A percentile compares a stretch with the other conserved stretches of the same genome.
Evolutionary conservation across 2,329 filamentous ascomycete species (phyloP).

Genomic region (Fusarium tanahbumbuense): DNA sequence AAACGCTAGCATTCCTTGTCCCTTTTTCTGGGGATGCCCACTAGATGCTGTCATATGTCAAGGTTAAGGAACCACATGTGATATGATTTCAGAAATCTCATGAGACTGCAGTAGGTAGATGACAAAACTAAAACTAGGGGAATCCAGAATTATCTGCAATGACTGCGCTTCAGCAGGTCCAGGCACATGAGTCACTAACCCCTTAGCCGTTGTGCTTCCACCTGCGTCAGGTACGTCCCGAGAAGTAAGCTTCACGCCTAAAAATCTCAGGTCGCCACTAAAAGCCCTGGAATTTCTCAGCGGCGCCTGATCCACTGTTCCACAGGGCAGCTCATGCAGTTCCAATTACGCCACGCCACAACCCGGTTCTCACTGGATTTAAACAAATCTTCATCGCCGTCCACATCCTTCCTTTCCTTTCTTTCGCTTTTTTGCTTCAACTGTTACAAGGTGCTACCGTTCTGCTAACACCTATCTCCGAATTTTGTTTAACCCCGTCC

Average conservation of each 20-base stretch:
- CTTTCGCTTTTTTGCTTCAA: constrained; percentile 18
- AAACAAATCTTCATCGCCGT: constrained; percentile 40
- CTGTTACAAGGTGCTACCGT: constrained; percentile 27
- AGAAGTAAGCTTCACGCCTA: constrained; percentile 23
- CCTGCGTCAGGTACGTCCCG: constrained; percentile 1
- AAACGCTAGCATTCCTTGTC: constrained; percentile 28
- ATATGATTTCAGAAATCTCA: constrained; percentile 19
- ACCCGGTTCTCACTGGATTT: constrained; percentile 36
- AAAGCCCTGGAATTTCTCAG: constrained; percentile 38
- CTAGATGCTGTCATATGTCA: constrained; percentile 34
- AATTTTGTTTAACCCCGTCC: neutral
- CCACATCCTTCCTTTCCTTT: constrained; percentile 8
- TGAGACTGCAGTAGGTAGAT: constrained; percentile 4
- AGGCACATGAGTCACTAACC: constrained; percentile 13
- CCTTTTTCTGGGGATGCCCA: constrained; percentile 38
- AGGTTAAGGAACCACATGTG: constrained; percentile 14
- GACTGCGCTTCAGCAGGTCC: neutral
- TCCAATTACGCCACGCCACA: constrained; percentile 37
- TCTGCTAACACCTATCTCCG: constrained; percentile 32
- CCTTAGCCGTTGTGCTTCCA: constrained; percentile 14
- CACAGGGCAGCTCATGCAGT: constrained; percentile 31
- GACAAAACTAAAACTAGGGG: constrained; percentile 1
- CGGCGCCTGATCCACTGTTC: constrained; percentile 37
- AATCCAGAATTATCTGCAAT: neutral
- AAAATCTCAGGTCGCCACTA: constrained; percentile 31